Evolutionary conservation across 140 eudicot species (phyloP), one percentile per base, ranked within the genome.

Genomic region (Cichorium intybus): DNA sequence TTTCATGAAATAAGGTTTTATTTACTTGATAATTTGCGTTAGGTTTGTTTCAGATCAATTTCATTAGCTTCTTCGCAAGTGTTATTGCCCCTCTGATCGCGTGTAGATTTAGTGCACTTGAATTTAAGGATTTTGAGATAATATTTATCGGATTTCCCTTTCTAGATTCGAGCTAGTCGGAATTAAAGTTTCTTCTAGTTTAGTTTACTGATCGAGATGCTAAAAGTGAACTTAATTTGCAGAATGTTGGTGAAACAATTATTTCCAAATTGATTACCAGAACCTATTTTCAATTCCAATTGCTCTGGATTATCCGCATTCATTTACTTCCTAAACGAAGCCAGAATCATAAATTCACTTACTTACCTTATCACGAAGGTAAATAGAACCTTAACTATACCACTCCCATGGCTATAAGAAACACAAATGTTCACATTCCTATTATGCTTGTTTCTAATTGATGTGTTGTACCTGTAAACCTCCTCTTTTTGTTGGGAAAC

Each of bases 201-300:
- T 12, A 57, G 12, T 31, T 47, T 48, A 58, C 49, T 69, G 60
- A 69, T 69, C 35, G 31, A 49, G 17, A 60, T 33, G 76, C 27
- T 37, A 24, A 35, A 47, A 47, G 24, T 70, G 54, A 71, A 51
- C 29, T 60, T 50, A 71, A 71, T 71, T 68, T 54, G 45, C 52
- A 68, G 43, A 14, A 43, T 22, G 7, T 56, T 68, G 47, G 37
- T 56, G 22, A 24, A 56, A n/a, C 27, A 43, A 56, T 68, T 37
- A 7, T 68, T 55, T 22, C 64, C 64, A 3, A 39, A 24, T 53
- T 68, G 21, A 64, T 64, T 56, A 68, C 34, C 41, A 37, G 14
- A 20, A 23, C 52, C 41, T 47, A 33, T 45, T 60, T 33, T 28
- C 18, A 29, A 58, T 69, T 31, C 10, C 59, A 27, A 22, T 22